phyloP scores from a whole-genome alignment of 2,329 filamentous ascomycete species.

The Thermoascus crustaceus region DNA sequence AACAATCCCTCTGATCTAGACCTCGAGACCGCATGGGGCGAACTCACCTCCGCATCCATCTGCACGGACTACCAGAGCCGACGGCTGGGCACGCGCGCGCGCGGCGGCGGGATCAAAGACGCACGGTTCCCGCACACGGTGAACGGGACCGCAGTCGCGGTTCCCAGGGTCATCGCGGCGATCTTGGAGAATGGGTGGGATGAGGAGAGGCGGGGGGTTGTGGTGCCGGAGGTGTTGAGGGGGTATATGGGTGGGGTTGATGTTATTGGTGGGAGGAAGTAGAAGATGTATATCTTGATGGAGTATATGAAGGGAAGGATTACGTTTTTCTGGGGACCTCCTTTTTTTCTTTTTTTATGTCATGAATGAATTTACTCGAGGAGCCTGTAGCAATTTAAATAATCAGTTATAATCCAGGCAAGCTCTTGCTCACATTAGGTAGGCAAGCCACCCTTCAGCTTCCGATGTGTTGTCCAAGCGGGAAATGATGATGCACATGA shows the following conservation, averaged over 20 bases:
- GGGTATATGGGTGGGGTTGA: slow-evolving; percentile 76
- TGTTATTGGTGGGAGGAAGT: slow-evolving; percentile 44
- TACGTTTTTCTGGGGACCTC: too few relatives aligned
- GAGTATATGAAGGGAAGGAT: too few relatives aligned
- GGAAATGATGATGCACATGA: too few relatives aligned
- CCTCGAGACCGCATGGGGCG: slow-evolving; percentile 69
- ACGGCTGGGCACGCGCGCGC: slow-evolving; percentile 67
- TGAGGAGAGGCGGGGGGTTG: slow-evolving; percentile 56
- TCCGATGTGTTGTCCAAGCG: too few relatives aligned
- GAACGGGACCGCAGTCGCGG: slow-evolving; percentile 88
- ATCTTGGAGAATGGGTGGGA: slow-evolving; percentile 89
- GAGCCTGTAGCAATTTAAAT: too few relatives aligned
- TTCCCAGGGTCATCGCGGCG: slow-evolving; percentile 81
- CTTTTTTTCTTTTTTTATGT: too few relatives aligned
- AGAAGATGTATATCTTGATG: neutral
- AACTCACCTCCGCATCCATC: slow-evolving; percentile 81
- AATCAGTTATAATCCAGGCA: too few relatives aligned
- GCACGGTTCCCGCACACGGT: slow-evolving; percentile 76
- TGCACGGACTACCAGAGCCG: slow-evolving; percentile 94
- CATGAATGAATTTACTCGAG: too few relatives aligned
- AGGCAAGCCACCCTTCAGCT: too few relatives aligned
- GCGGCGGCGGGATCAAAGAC: slow-evolving; percentile 39
- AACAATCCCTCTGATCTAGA: slow-evolving; percentile 8
- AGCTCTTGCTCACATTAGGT: too few relatives aligned
- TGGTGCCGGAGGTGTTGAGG: slow-evolving; percentile 69